Base-by-base conservation (phyloP, 495 filamentous ascomycete genomes). In the Penicillium odoratum region DNA sequence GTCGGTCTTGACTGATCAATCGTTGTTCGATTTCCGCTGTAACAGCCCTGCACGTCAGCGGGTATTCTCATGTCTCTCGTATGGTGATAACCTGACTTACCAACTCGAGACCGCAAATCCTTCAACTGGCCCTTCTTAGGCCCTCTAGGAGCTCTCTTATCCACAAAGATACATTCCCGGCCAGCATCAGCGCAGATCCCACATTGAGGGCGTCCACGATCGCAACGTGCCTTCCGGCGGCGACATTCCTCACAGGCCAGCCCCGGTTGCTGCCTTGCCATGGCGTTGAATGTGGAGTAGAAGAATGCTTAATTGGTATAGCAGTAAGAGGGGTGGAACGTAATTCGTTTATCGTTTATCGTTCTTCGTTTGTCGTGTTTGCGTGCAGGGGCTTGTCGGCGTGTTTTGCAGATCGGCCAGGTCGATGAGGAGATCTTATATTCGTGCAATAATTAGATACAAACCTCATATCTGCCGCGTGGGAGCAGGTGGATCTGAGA, bases 231-330 rank as follows among this genome's bases (percentile, higher is more conserved):
- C 21, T 63, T 63, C 44, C 57, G 58, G 16, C 58, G 51, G 18
- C 61, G 61, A 40, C 61, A 63, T 56, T 63, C 61, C 34, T 63
- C 61, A n/a, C 61, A 63, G 5, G 61, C 61, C 29, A 63, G 49
- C 11, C 61, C 61, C 2, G 57, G 57, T 38, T 56, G 53, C 49
- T 58, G 56, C 21, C 50, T 48, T n/a, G 28, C 46, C 46, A 30
- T 45, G 15, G 6, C 28, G 36, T 21, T 40, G 42, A 40, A 40
- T n/a, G 7, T 40, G 38, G 15, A 16, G 6, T 53, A 28, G 25
- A 44, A 53, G 15, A 3, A 16, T 45, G 11, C 26, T 31, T 21
- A 31, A 29, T 45, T 9, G 44, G 28, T 47, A 26, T 29, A 28
- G 38, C 3, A 40, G 38, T 40, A 40, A 40, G 38, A 40, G n/a